Conservation (phyloP, 2,329 filamentous ascomycete species). For the Diplodia seriata region DNA sequence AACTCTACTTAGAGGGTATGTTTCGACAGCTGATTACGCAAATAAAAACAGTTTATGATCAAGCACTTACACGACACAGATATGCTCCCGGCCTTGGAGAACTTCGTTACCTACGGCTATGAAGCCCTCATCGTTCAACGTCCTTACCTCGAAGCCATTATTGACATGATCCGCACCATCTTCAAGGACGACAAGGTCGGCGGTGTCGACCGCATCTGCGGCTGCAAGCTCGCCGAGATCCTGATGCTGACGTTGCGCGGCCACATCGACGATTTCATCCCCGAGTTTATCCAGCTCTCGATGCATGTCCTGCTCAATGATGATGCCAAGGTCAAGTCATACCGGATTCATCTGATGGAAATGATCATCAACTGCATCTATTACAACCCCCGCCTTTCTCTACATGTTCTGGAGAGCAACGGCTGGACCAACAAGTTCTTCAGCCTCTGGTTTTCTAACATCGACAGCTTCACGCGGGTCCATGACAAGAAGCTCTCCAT, state of each 20-base stretch:
- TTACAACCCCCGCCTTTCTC: slow-evolving; percentile 87
- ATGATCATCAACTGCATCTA: slow-evolving; percentile 98
- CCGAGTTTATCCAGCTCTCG: slow-evolving; percentile 85
- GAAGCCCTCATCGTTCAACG: slow-evolving; percentile 81
- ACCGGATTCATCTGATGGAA: slow-evolving; percentile 96
- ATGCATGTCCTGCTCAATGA: slow-evolving; percentile 80
- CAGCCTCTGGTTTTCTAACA: slow-evolving; percentile 96
- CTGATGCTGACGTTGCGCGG: slow-evolving; percentile 95
- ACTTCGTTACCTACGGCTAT: slow-evolving; percentile 94
- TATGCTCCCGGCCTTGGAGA: slow-evolving; percentile 97
- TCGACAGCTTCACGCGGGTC: slow-evolving; percentile 89
- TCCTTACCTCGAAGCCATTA: slow-evolving; percentile 84
- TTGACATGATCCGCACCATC: slow-evolving; percentile 93
- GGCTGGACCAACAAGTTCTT: slow-evolving; percentile 99
- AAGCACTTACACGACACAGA: slow-evolving; percentile 57
- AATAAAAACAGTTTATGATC: background rate
- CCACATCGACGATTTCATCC: slow-evolving; percentile 85
- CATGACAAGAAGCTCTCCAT: slow-evolving; percentile 99
- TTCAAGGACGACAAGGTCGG: slow-evolving; percentile 92
- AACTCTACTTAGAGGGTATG: slow-evolving; percentile 84
- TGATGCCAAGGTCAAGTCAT: slow-evolving; percentile 87
- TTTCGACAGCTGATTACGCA: background rate
- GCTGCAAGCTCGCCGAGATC: slow-evolving; percentile 95
- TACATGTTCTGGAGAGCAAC: slow-evolving; percentile 87
- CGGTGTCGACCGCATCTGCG: slow-evolving; percentile 93